These are phyloP conservation scores for Cruciata laevipes DNA, from an alignment of 257 asterid genomes.

Conservation along the genomic window DNA sequence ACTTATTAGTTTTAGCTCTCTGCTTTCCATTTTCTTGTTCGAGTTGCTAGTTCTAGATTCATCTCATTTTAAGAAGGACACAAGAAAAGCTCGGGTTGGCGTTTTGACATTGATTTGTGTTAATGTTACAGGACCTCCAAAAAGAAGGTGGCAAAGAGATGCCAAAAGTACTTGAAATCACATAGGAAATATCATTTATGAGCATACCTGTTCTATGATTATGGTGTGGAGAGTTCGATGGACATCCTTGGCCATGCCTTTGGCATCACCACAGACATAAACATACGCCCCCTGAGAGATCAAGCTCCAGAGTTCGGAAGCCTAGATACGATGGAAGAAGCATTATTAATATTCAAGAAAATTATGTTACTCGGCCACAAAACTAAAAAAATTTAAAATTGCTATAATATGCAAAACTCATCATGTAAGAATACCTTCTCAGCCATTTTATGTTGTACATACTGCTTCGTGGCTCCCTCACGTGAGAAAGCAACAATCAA, in stretches of 20 bases:
- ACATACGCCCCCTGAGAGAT: conserved; percentile 81
- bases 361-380: not conserved
- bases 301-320: conserved; percentile 72
- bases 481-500: conserved; percentile 93
- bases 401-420: conserved; percentile 6
- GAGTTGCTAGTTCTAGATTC: not conserved
- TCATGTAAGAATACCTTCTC: conserved; percentile 45
- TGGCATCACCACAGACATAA: conserved; percentile 96
- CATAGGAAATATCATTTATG: not conserved
- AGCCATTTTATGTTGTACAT: conserved; percentile 93
- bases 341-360: not conserved
- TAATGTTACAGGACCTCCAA: conserved; percentile 6
- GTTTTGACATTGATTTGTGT: conserved; percentile 3
- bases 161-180: not conserved
- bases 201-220: conserved; percentile 78
- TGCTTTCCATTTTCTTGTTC: no score
- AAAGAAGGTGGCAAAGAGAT: not conserved
- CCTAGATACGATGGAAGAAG: conserved; percentile 31
- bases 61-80: conserved; percentile 2
- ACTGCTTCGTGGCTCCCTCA: conserved; percentile 79
- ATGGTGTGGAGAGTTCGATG: conserved; percentile 91
- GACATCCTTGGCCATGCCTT: conserved; percentile 99
- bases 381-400: not conserved
- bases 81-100: conserved; percentile 10
- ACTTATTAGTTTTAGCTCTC: not conserved